These are phyloP conservation scores for Zangia roseola DNA, from an alignment of 768 basidiomycete genomes.

Conservation along the genomic window DNA sequence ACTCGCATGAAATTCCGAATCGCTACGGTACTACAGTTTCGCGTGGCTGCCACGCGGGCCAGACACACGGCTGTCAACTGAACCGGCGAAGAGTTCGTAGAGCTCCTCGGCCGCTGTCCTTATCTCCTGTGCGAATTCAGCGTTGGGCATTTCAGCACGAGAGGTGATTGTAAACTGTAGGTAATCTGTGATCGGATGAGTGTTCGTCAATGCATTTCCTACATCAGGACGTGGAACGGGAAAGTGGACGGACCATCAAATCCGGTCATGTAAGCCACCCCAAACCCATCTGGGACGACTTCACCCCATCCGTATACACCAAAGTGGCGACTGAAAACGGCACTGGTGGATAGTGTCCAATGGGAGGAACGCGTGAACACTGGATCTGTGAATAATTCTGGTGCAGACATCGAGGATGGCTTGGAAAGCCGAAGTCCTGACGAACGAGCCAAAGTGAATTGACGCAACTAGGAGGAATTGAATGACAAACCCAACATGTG, in stretches of 20 bases:
- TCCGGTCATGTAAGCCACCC: constrained; percentile 93
- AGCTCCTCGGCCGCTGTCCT: constrained; percentile 64
- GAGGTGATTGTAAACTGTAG: constrained; percentile 89
- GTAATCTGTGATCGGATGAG: constrained; percentile 47
- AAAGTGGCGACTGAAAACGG: constrained; percentile 84
- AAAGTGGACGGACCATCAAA: constrained; percentile 55
- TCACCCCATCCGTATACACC: constrained; percentile 92
- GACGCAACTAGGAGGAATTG: not conserved
- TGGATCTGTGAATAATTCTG: constrained; percentile 74
- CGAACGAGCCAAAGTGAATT: not conserved
- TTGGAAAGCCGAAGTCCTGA: constrained; percentile 72
- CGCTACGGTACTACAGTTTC: constrained; percentile 16
- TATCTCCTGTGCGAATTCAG: constrained; percentile 70
- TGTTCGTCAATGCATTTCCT: too few species aligned
- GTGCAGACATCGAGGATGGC: constrained; percentile 58
- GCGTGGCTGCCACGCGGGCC: not conserved
- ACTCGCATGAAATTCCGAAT: not conserved
- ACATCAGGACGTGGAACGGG: not conserved
- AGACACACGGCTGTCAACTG: not conserved
- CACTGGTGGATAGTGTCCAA: constrained; percentile 91
- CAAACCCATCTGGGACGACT: constrained; percentile 92
- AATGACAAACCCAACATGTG: constrained; percentile 72
- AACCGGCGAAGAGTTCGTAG: constrained; percentile 49
- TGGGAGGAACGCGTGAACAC: constrained; percentile 67
- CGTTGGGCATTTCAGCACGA: constrained; percentile 79